A percentile compares a stretch with the other conserved stretches of the same genome.
phyloP scores from a whole-genome alignment of 331 rosid genomes.

The Phaseolus coccineus region DNA sequence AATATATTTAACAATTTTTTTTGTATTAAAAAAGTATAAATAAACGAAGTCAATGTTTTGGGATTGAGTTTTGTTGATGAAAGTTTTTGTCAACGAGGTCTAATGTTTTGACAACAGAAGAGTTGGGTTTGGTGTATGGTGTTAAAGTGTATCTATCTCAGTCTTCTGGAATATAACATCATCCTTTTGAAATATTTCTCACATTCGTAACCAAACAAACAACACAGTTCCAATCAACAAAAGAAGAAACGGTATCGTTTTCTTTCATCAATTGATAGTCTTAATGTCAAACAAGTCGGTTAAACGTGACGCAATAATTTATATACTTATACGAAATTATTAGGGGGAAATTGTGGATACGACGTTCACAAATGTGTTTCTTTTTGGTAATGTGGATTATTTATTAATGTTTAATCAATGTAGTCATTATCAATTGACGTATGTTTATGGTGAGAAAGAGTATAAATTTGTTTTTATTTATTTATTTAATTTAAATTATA shows the following conservation, averaged over 20 bases:
- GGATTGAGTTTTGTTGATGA: background rate
- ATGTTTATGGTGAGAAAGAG: background rate
- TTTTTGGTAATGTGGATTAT: background rate
- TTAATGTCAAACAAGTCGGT: conserved; percentile 1
- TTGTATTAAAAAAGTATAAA: no score
- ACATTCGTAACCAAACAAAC: background rate
- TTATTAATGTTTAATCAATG: background rate
- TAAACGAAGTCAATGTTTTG: background rate
- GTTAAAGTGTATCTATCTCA: conserved; percentile 2
- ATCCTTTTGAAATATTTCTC: conserved; percentile 2
- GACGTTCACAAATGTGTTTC: background rate
- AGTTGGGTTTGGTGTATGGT: background rate
- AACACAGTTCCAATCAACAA: background rate
- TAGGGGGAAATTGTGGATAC: background rate
- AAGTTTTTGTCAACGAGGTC: background rate
- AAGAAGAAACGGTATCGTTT: conserved; percentile 8
- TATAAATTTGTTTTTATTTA: background rate
- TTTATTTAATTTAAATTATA: background rate
- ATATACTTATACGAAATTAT: background rate
- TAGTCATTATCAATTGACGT: background rate
- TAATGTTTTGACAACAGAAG: conserved; percentile 11
- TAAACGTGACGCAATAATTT: background rate
- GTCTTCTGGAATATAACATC: conserved; percentile 40
- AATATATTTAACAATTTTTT: no score
- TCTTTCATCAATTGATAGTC: background rate